Evolutionary conservation across 2,329 filamentous ascomycete genomes (phyloP).

Genomic region (Colletotrichum sp.): DNA sequence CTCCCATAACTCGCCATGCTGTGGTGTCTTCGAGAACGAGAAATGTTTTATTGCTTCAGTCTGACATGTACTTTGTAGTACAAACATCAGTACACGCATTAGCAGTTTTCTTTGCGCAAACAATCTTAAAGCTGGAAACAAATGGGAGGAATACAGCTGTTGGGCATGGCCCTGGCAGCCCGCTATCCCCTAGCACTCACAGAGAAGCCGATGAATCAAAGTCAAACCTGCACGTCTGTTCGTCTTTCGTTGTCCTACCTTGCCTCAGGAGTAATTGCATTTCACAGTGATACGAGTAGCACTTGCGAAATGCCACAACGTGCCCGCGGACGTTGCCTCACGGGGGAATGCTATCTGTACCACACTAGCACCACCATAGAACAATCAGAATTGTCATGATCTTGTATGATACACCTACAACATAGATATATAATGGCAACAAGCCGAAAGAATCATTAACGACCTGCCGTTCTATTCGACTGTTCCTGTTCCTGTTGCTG

Average conservation of each 20-base stretch:
- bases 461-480: neutral
- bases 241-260: neutral
- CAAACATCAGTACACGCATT: neutral
- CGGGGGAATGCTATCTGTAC: fast-evolving
- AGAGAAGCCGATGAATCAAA: neutral
- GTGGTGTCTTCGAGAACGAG: neutral
- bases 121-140: neutral
- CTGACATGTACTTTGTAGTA: neutral
- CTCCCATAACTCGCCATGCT: neutral
- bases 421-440: neutral
- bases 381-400: neutral
- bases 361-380: fast-evolving
- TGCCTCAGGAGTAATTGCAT: neutral
- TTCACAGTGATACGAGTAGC: neutral
- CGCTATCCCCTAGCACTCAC: neutral
- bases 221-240: neutral
- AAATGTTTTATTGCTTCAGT: neutral
- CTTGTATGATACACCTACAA: neutral
- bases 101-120: neutral
- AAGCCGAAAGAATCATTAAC: neutral
- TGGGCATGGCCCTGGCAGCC: neutral
- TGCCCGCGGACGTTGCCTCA: neutral
- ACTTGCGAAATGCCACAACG: neutral
- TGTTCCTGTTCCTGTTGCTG: neutral
- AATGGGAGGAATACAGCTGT: neutral